phyloP scores from a whole-genome alignment of 495 filamentous ascomycete species.

The Hyphodiscus hymeniophilus region DNA sequence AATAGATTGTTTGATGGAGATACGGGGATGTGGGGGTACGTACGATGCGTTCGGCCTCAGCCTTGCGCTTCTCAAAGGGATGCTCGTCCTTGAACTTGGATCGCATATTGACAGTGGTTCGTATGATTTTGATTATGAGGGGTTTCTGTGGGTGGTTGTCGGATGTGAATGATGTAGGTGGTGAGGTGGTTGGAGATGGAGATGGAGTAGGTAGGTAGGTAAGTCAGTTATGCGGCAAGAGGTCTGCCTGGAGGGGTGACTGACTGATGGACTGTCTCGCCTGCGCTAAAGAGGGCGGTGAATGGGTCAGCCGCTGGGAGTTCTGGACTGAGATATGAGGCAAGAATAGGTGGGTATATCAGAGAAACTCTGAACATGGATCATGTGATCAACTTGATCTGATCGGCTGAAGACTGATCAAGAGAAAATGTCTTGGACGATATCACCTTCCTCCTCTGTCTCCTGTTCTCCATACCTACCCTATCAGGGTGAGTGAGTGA shows the following conservation, averaged over 20 bases:
- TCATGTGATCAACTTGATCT: too few species aligned
- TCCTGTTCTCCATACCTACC: too few species aligned
- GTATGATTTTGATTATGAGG: neutral
- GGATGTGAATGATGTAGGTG: neutral
- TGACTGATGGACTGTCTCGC: neutral
- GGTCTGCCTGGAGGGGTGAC: neutral
- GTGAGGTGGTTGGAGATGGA: constrained; percentile 2
- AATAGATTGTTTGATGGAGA: neutral
- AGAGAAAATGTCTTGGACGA: too few species aligned
- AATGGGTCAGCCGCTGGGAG: neutral
- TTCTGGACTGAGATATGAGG: too few species aligned
- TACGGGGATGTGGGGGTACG: constrained; percentile 1
- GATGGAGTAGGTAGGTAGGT: neutral
- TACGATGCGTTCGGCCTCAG: constrained; percentile 78
- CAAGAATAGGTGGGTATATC: too few species aligned
- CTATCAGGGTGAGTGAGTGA: too few species aligned
- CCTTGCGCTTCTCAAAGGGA: constrained; percentile 99
- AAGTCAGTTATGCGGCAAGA: neutral
- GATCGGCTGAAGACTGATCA: too few species aligned
- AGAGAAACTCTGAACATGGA: too few species aligned
- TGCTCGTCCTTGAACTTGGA: constrained; percentile 99
- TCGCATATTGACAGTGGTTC: constrained; percentile 58
- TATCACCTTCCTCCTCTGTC: too few species aligned
- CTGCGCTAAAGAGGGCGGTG: neutral
- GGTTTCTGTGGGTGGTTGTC: constrained; percentile 5